Evolutionary conservation across 2,329 filamentous ascomycete species (phyloP), one percentile per base, ranked within the genome.

Genomic region (Ophiosphaerella herpotricha): DNA sequence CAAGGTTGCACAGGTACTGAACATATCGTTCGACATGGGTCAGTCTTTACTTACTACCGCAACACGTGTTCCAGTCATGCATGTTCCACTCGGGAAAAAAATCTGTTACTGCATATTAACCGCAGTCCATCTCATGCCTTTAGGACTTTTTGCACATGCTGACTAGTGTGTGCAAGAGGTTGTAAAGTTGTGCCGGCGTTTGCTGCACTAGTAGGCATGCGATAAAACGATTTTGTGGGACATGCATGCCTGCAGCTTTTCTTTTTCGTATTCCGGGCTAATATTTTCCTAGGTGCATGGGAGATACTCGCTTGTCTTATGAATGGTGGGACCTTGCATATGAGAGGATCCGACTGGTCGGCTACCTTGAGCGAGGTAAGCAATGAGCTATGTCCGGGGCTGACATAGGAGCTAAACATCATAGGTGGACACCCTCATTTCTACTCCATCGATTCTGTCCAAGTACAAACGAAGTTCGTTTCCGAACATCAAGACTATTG

Each of bases 1-100:
- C 9, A 76, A 76, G 11, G 82, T 85, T 7, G 81, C 78, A 2
- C 81, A 83, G 47, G 73, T 84, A 6, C 72, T 85, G 35, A 84
- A 81, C 52, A 78, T 85, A 38, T 80, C 80, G 37, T 85, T 85
- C 54, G 83, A 85, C 55, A 85, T 85, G 82, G 80, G 82, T 83
- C 73, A 60, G 79, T 70, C 7, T 8, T 8, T 5, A 29, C 26
- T 29, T 11, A 29, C 3, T 29, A 7, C 26, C 26, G 6, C 26
- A 29, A 7, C 6, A 29, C 7, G 9, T 5, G 26, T 11, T 29
- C 4, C 11, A 29, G 11, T 11, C 7, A 3, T 29, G 7, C 11
- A 35, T 36, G 7, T 16, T 46, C 33, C 29, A 31, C 7, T 36
- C 31, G 29, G 34, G 1, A 16, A 5, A n/a, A 7, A 16, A 43